phyloP scores from a whole-genome alignment of 2,329 filamentous ascomycete species.

The Fusarium goolgardi region DNA sequence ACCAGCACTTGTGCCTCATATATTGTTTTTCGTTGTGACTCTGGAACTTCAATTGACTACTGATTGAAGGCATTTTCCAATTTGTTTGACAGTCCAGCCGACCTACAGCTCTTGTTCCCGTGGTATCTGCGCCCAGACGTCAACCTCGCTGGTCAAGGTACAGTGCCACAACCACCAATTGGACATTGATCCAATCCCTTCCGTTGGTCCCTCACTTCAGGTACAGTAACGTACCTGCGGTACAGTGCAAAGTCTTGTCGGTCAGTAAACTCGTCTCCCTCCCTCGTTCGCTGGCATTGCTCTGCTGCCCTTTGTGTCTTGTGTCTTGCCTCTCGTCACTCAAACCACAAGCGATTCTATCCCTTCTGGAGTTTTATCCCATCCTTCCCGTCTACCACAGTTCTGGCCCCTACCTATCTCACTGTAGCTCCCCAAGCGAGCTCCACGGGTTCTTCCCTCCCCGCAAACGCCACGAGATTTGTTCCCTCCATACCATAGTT shows the following conservation, averaged over 20 bases:
- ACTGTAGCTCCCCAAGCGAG: conserved; percentile 20
- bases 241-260: conserved; percentile 38
- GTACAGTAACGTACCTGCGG: conserved; percentile 15
- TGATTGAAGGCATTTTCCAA: conserved; percentile 19
- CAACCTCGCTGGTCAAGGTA: conserved; percentile 26
- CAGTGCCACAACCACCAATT: conserved; percentile 30
- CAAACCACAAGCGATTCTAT: conserved; percentile 18
- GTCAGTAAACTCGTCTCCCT: conserved; percentile 37
- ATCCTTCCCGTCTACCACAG: conserved; percentile 4
- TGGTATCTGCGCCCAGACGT: conserved; percentile 24
- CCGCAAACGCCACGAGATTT: conserved; percentile 36
- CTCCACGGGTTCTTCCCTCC: conserved; percentile 42
- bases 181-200: conserved; percentile 27
- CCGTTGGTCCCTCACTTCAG: conserved; percentile 30
- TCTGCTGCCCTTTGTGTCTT: conserved; percentile 19
- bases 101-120: conserved; percentile 25
- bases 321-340: conserved; percentile 26
- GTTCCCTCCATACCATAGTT: conserved; percentile 33
- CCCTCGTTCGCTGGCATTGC: conserved; percentile 30
- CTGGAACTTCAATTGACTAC: conserved; percentile 3
- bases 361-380: conserved; percentile 15
- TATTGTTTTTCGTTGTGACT: neutral
- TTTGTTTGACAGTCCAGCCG: conserved; percentile 10
- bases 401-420: conserved; percentile 17
- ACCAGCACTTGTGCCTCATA: neutral